A percentile compares a stretch with the other conserved stretches of the same genome.
Conservation (phyloP, 2,329 filamentous ascomycete species). For the Seiridium unicorne region DNA sequence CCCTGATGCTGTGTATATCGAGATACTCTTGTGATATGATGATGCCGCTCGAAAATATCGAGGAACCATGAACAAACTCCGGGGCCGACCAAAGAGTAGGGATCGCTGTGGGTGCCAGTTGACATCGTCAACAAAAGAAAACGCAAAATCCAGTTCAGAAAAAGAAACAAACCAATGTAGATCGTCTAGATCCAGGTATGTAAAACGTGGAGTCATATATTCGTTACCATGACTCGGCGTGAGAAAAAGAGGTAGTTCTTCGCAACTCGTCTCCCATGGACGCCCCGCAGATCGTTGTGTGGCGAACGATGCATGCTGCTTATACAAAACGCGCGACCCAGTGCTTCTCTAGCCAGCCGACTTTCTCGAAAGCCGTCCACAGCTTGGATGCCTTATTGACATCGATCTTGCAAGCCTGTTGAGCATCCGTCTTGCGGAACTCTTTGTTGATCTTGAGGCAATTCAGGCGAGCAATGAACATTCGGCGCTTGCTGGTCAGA, state of each 20-base stretch:
- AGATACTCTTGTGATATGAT: conserved; percentile 9
- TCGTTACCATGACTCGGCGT: too few relatives aligned
- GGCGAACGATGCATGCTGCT: conserved; percentile 6
- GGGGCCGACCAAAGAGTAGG: conserved; percentile 11
- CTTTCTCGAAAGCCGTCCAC: conserved; percentile 84
- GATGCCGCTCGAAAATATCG: conserved; percentile 14
- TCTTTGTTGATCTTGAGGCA: conserved; percentile 70
- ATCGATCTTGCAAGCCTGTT: conserved; percentile 96
- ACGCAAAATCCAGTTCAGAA: too few relatives aligned
- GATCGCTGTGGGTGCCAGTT: not conserved
- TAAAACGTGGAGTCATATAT: too few relatives aligned
- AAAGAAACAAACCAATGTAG: too few relatives aligned
- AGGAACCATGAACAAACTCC: conserved; percentile 10
- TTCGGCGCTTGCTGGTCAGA: conserved; percentile 86
- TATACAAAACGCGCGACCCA: conserved; percentile 39
- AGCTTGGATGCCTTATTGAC: conserved; percentile 96
- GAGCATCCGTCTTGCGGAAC: conserved; percentile 92
- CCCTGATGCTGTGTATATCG: conserved; percentile 25
- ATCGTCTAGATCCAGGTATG: too few relatives aligned
- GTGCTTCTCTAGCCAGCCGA: conserved; percentile 71
- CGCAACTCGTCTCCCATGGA: too few relatives aligned
- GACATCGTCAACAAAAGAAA: not conserved
- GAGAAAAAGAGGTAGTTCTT: too few relatives aligned
- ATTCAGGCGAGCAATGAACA: conserved; percentile 76
- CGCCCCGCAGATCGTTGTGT: too few relatives aligned